phyloP scores from a whole-genome alignment of 345 rosid species.

The Eucalyptus lansdowneana region DNA sequence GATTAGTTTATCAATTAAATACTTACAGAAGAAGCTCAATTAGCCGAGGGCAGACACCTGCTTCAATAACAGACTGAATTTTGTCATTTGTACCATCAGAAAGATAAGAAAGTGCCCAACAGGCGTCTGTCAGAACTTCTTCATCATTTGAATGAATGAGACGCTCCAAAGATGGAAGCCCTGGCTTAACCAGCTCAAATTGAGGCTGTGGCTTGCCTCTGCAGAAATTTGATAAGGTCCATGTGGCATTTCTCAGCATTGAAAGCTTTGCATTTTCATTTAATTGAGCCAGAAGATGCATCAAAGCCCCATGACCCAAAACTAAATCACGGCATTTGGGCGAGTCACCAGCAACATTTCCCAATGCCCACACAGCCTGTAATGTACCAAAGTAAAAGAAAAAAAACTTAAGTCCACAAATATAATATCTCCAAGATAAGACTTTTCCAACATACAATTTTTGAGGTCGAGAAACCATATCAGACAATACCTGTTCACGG shows the following conservation, averaged over 20 bases:
- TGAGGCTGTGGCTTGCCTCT: constrained; percentile 94
- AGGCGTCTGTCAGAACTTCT: constrained; percentile 94
- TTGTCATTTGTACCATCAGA: constrained; percentile 98
- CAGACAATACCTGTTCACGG: constrained; percentile 68
- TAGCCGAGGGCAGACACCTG: constrained; percentile 76
- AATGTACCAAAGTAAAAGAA: neutral
- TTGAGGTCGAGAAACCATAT: neutral
- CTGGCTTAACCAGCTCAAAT: constrained; percentile 86
- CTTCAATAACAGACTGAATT: constrained; percentile 90
- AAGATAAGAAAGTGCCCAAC: constrained; percentile 96
- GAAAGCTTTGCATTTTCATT: constrained; percentile 86
- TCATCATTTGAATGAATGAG: constrained; percentile 86
- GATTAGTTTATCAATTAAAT: neutral
- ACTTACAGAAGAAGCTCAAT: constrained; percentile 83
- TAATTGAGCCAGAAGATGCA: constrained; percentile 57
- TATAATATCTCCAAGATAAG: neutral
- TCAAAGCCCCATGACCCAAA: constrained; percentile 57
- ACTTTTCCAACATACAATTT: neutral
- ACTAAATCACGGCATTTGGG: constrained; percentile 91
- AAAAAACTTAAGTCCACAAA: neutral
- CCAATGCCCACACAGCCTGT: constrained; percentile 94
- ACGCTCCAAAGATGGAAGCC: constrained; percentile 78
- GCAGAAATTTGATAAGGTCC: constrained; percentile 94
- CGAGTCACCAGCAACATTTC: constrained; percentile 93
- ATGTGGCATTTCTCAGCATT: constrained; percentile 94